Evolutionary conservation across 371 early-diverging fungal genomes (phyloP), one percentile per base, ranked within the genome.

Genomic region (Rhizopus stolonifer): DNA sequence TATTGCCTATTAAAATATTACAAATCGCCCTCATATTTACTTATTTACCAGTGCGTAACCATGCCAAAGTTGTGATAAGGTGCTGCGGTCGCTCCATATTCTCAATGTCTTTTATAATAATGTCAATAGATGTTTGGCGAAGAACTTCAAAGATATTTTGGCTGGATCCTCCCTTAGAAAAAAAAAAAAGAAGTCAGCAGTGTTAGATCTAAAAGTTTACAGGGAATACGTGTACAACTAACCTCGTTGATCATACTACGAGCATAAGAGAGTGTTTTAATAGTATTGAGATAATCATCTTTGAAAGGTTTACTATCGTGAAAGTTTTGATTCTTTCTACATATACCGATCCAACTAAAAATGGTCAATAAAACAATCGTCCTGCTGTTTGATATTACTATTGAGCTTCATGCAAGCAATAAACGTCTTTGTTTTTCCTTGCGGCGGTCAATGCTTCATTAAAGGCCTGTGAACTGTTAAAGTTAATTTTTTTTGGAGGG

Each of bases 391-490:
- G 1, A 24, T 49, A 21, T 43, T 59, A 69, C 64, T 61, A 70
- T 36, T 63, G 50, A 2, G 69, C 56, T 52, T 74, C 67, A 43
- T 69, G 65, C 8, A 74, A 44, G 32, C 74, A 74, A 24, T 57
- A 49, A 4, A 60, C 54, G 21, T 74, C 74, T 17, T 69, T 59
- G 14, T 61, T 53, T 23, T 56, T 61, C 23, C 74, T 64, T 8
- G 74, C 74, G 17, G 64, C 60, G 11, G 64, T 53, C 3, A 66
- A 22, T 8, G 74, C 71, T 23, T 74, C 71, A n/a, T 68, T 63
- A 3, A 74, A 52, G 11, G 66, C 66, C 69, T 66, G 2, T 11
- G 14, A 36, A 36, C 14, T 1, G 36, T 36, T 36, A 53, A n/a
- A 7, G 47, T 4, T 26, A 3, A 19, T 18, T 38, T 36, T 4